Percentiles rank a stretch among this genome's conserved stretches.
Evolutionary conservation across 176 grass and related monocot genomes (phyloP).

Genomic region (Cenchrus purpureus): DNA sequence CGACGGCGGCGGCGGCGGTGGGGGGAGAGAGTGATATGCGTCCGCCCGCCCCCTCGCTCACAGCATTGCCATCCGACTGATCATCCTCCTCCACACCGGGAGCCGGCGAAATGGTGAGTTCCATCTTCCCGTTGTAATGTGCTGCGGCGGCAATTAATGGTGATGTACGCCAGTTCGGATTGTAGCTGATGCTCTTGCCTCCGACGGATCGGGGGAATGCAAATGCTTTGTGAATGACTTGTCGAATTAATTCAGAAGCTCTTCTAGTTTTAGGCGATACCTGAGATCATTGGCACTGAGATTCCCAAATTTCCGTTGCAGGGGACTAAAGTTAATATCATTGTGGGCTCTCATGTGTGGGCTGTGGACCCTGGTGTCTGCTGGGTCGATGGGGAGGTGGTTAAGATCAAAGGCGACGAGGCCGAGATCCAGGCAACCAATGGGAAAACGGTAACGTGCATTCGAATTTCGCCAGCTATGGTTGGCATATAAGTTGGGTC

Average conservation of each 20-base stretch:
- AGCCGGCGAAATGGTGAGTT: conserved; percentile 48
- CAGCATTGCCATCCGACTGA: background rate
- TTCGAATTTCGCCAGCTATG: background rate
- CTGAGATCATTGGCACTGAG: background rate
- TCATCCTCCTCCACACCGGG: conserved; percentile 15
- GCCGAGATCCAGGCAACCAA: conserved; percentile 67
- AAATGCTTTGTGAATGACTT: background rate
- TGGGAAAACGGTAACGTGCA: conserved; percentile 73
- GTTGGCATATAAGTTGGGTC: background rate
- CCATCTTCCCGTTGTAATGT: background rate
- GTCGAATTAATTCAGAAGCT: background rate
- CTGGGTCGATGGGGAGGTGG: conserved; percentile 91
- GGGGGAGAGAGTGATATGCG: conserved; percentile 26
- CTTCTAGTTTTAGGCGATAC: background rate
- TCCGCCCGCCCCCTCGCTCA: background rate
- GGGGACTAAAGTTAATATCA: conserved; percentile 97
- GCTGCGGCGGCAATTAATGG: background rate
- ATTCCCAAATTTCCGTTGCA: conserved; percentile 39
- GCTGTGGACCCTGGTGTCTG: conserved; percentile 65
- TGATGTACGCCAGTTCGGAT: background rate
- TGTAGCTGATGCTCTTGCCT: background rate
- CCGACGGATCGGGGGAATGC: background rate
- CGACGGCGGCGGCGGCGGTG: background rate
- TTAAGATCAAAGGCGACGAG: conserved; percentile 86
- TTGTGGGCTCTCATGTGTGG: conserved; percentile 95